These are phyloP conservation scores for Nicotiana undulata DNA, from an alignment of 257 asterid species.

Conservation along the genomic window DNA sequence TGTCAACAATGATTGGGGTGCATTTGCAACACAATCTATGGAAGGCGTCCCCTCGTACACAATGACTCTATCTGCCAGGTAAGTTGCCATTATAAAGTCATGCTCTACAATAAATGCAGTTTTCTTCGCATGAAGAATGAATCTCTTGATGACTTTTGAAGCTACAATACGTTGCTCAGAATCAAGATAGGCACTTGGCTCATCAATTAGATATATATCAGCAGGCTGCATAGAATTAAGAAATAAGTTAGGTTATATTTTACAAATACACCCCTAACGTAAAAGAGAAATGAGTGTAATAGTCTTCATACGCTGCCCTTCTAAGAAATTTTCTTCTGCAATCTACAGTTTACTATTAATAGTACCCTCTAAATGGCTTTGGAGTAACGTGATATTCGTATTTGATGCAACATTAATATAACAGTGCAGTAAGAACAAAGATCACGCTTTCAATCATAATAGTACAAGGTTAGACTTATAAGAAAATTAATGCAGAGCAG, in stretches of 20 bases:
- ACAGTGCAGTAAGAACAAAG: not conserved
- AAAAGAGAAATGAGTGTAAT: not conserved
- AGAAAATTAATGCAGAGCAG: not conserved
- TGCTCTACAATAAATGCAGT: conserved; percentile 97
- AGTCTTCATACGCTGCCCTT: not conserved
- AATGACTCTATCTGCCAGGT: conserved; percentile 95
- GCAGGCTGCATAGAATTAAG: conserved; percentile 71
- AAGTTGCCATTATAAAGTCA: conserved; percentile 97
- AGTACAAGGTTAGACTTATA: not conserved
- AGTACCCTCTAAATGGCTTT: no score
- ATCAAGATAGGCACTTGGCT: conserved; percentile 98
- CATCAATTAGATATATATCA: conserved; percentile 88
- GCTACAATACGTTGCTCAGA: conserved; percentile 99
- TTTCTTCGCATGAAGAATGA: conserved; percentile 91
- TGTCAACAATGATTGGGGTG: conserved; percentile 89
- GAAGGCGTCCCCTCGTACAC: conserved; percentile 91
- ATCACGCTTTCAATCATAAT: not conserved
- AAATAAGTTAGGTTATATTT: conserved; percentile 2
- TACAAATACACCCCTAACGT: not conserved
- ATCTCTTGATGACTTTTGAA: conserved; percentile 95
- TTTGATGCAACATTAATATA: no score
- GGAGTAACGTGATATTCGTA: no score
- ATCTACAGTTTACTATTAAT: not conserved
- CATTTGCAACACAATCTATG: conserved; percentile 77
- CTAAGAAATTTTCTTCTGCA: not conserved